Conservation (phyloP, 139 green algal genomes). For the Protoeuglena noctilucae region DNA sequence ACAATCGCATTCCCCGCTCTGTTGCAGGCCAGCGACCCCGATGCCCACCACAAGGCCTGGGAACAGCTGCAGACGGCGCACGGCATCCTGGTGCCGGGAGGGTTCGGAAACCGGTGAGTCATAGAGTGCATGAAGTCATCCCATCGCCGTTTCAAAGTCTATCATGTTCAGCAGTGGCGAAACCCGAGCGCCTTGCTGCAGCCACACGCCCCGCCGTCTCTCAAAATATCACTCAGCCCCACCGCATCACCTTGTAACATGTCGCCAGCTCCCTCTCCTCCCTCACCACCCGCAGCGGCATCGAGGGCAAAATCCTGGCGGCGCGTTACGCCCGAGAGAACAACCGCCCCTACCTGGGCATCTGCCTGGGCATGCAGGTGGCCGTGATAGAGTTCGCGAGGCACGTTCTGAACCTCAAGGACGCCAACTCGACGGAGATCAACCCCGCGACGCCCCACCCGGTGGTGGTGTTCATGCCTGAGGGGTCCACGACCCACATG, state of each 20-base stretch:
- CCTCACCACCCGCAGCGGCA: constrained; percentile 53
- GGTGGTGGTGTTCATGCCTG: constrained; percentile 95
- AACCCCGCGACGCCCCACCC: constrained; percentile 50
- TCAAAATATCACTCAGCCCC: too few relatives aligned
- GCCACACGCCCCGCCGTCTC: too few relatives aligned
- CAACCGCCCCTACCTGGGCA: constrained; percentile 83
- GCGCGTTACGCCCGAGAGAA: constrained; percentile 68
- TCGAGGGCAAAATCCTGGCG: constrained; percentile 88
- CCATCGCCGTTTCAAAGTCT: too few relatives aligned
- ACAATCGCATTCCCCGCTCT: background rate
- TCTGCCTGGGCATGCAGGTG: constrained; percentile 97
- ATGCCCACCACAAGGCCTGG: constrained; percentile 20
- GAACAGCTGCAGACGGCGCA: constrained; percentile 38
- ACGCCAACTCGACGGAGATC: constrained; percentile 86
- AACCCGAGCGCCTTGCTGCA: too few relatives aligned
- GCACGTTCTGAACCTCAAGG: constrained; percentile 59
- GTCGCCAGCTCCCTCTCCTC: too few relatives aligned
- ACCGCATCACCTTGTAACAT: too few relatives aligned
- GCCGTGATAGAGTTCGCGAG: constrained; percentile 96
- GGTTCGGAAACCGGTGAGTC: constrained; percentile 68
- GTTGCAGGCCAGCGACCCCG: too few relatives aligned
- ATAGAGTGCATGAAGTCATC: too few relatives aligned
- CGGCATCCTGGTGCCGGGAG: constrained; percentile 88
- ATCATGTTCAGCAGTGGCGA: too few relatives aligned
- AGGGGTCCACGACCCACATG: constrained; percentile 76